phyloP scores from a whole-genome alignment of 1,139 yeast species.

The Protomyces pachydermus region DNA sequence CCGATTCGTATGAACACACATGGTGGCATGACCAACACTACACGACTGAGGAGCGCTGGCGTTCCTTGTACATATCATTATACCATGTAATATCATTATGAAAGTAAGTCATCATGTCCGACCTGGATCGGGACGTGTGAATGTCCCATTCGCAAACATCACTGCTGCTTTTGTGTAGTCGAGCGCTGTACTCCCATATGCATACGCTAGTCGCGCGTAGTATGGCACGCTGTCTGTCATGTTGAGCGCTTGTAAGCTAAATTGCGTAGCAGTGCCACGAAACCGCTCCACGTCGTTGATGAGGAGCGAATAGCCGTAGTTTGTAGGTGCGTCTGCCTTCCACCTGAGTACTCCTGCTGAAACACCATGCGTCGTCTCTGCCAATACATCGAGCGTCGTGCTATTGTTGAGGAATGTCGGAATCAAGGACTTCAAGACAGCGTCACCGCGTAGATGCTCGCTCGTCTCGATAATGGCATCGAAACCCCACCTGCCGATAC shows the following conservation, averaged over 20 bases:
- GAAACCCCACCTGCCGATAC: constrained; percentile 88
- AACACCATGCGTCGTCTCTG: constrained; percentile 26
- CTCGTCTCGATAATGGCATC: constrained; percentile 83
- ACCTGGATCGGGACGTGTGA: neutral
- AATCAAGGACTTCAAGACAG: constrained; percentile 42
- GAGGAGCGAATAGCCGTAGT: constrained; percentile 47
- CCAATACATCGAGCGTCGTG: neutral
- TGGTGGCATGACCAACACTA: too few relatives aligned
- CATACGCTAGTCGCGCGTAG: constrained; percentile 18
- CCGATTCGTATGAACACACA: too few relatives aligned
- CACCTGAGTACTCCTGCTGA: constrained; percentile 31
- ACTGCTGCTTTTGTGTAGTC: constrained; percentile 33
- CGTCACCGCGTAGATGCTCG: constrained; percentile 62
- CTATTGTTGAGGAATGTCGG: constrained; percentile 31
- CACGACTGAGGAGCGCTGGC: too few relatives aligned
- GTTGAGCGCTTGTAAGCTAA: constrained; percentile 23
- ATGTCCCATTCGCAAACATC: constrained; percentile 27
- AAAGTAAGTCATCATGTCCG: neutral
- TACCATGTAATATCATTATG: too few relatives aligned
- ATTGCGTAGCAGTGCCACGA: constrained; percentile 45
- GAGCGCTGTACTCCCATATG: constrained; percentile 8
- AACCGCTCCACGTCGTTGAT: constrained; percentile 76
- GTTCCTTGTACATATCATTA: too few relatives aligned
- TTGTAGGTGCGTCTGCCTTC: constrained; percentile 42
- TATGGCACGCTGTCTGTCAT: constrained; percentile 24